Base-by-base conservation (phyloP, 208 protist genomes). In the Crithidia bombi region DNA sequence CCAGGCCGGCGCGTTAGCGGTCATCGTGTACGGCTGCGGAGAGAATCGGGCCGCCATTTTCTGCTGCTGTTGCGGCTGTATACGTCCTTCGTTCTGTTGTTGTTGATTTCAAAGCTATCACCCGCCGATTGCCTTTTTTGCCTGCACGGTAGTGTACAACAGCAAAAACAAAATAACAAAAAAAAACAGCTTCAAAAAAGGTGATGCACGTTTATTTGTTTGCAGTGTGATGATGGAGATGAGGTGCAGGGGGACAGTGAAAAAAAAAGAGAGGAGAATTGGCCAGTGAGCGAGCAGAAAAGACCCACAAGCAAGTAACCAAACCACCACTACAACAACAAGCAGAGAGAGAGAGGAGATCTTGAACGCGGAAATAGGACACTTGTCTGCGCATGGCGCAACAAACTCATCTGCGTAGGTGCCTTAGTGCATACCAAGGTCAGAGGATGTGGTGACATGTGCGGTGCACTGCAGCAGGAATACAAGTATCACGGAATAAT, bases 1-100 rank as follows among this genome's bases (percentile, higher is more conserved):
- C 59, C 61, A 73, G 15, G 56, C 66, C 36, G 74, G 74, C 50
- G 74, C 61, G 43, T 66, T 79, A 5, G 73, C 66, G 36, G 66
- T 55, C 65, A 69, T 65, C 19, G 59, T 62, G 62, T 67, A 66
- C 28, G 51, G 67, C 55, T 72, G 66, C 30, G 65, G 52, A 25
- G 32, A 55, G 55, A 65, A 65, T 14, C 59, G 51, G 14, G 65
- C 43, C 36, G 57, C 25, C 74, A 72, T 69, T n/a, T 39, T 19
- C 26, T 47, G 36, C 36, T 67, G 25, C 39, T 57, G 28, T 56
- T 56, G 15, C 11, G 43, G 9, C 5, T 6, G 5, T 21, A 12
- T 41, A 41, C 36, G 43, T 52, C 32, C 21, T 25, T 15, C 47
- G 4, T 15, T 43, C 51, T 38, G 35, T 64, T 51, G 14, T 14